Percentiles rank a stretch among this genome's conserved stretches.
Conservation (phyloP, 2,329 filamentous ascomycete species). For the Colletotrichum musae region DNA sequence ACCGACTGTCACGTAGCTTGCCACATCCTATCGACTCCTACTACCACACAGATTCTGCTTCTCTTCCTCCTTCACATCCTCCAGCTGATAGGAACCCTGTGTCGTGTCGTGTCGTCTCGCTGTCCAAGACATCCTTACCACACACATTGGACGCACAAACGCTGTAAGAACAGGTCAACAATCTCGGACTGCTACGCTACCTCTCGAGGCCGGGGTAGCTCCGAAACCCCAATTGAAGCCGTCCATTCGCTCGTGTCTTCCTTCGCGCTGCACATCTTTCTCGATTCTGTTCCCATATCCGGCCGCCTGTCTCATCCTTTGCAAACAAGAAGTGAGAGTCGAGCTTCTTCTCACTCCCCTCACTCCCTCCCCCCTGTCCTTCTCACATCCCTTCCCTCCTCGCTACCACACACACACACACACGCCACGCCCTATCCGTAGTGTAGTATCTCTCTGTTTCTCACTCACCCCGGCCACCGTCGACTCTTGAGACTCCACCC, state of each 20-base stretch:
- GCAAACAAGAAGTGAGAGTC: neutral
- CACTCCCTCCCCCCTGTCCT: neutral
- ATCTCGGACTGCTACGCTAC: conserved; percentile 31
- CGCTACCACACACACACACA: neutral
- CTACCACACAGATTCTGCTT: neutral
- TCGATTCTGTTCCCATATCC: neutral
- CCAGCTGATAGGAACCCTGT: conserved; percentile 23
- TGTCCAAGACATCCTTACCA: neutral
- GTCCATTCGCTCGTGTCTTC: conserved; percentile 12
- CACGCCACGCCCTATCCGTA: neutral
- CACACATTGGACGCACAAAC: conserved; percentile 10
- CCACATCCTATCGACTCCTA: conserved; percentile 12
- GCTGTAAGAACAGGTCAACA: neutral
- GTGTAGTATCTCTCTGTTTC: conserved; percentile 5
- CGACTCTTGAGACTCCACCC: conserved; percentile 28
- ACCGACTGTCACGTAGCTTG: conserved; percentile 33
- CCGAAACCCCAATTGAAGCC: conserved; percentile 1
- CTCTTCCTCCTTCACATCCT: neutral
- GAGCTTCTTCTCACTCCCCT: neutral
- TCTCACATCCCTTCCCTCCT: neutral
- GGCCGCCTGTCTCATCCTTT: conserved; percentile 5
- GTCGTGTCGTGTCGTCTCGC: too few relatives aligned
- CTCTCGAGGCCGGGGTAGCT: conserved; percentile 30
- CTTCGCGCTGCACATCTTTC: conserved; percentile 14
- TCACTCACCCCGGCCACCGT: conserved; percentile 21